A percentile compares a stretch with the other conserved stretches of the same genome.
phyloP scores from a whole-genome alignment of 2,329 filamentous ascomycete species.

The Zymoseptoria brevis region DNA sequence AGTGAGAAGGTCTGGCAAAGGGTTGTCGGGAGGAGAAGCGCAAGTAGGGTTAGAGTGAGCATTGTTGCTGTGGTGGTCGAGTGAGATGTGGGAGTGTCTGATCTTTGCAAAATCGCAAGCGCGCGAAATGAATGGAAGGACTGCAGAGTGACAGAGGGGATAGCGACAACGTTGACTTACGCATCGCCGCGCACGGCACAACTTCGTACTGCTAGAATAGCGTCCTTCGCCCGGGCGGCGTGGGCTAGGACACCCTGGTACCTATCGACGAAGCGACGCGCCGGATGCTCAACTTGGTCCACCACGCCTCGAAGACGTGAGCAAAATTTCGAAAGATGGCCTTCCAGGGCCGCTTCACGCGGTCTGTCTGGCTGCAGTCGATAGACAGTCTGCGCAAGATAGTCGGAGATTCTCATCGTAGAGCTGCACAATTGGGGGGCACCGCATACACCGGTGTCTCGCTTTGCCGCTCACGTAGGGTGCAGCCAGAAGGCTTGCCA shows the following conservation, averaged over 20 bases:
- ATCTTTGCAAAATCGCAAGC: neutral
- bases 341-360: too few species aligned
- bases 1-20: conserved; percentile 3
- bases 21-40: neutral
- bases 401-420: too few species aligned
- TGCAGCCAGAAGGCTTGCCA: too few species aligned
- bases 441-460: neutral
- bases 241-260: neutral
- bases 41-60: neutral
- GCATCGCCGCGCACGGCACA: neutral
- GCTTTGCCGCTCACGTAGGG: neutral
- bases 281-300: too few species aligned
- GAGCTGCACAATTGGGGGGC: neutral
- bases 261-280: neutral
- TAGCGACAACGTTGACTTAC: neutral
- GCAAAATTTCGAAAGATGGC: too few species aligned
- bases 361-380: too few species aligned
- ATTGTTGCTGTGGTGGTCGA: neutral
- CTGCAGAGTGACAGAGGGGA: neutral
- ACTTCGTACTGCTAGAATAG: neutral
- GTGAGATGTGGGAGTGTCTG: neutral
- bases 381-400: too few species aligned
- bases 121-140: neutral
- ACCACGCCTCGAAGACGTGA: too few species aligned
- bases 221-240: neutral